Evolutionary conservation across 345 rosid species (phyloP), one percentile per base, ranked within the genome.

Genomic region (Streptanthus diversifolius): DNA sequence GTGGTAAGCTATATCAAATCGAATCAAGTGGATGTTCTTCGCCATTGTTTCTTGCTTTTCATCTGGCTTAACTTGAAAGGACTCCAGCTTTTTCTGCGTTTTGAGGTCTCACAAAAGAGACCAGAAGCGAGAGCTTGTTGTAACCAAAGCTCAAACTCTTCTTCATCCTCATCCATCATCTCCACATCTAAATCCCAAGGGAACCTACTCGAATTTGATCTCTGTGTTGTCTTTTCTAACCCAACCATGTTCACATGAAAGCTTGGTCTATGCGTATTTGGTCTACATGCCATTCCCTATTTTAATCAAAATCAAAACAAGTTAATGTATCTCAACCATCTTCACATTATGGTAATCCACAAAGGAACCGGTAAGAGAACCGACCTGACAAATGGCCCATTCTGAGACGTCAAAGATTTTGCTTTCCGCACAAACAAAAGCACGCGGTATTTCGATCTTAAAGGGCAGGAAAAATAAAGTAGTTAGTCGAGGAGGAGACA

Each of bases 341-440:
- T 63, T 21, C 18, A 18, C 56, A 33, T n/a, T 43, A 14, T 24
- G 47, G 57, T 41, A 5, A 40, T 64, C 54, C 12, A 1, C 13
- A 8, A 25, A 21, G 25, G 27, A 39, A 71, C 7, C 32, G 5
- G 30, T 37, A 32, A 59, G 62, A 58, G 27, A 52, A 69, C 95
- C 36, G 10, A 91, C 99, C 97, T 95, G 99, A 79, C 99, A 95
- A 70, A 88, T 92, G 56, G 98, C 98, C 99, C 98, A 95, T 73
- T 95, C 99, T 64, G 99, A 95, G 40, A 88, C 99, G 75, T 95
- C 99, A 88, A 91, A 95, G 80, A 92, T 83, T 81, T 91, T 95
- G 89, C 97, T 90, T 81, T 95, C 99, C 3, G 97, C 99, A 64
- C 99, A 95, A 63, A 95, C 99, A 88, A 92, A 95, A 59, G 98